Percentiles rank a stretch among this genome's conserved stretches.
Conservation (phyloP, 306 rosid species). For the Vigna radiata region DNA sequence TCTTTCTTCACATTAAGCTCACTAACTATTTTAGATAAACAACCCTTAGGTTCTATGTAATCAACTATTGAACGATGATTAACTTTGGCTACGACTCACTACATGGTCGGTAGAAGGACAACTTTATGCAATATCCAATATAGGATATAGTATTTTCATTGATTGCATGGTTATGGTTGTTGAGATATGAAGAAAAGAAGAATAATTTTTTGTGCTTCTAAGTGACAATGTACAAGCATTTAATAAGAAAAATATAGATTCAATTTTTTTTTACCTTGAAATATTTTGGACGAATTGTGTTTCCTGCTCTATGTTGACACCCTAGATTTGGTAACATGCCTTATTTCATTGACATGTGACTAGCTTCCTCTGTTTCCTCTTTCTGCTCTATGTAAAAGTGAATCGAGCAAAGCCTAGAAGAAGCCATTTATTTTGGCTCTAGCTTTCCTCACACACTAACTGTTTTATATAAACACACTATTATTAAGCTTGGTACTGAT, state of each 20-base stretch:
- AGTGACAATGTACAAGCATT: neutral
- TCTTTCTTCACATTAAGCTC: no score
- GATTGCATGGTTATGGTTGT: constrained; percentile 39
- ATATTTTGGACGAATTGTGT: neutral
- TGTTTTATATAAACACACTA: no score
- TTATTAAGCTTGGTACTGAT: no score
- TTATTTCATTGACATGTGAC: constrained; percentile 32
- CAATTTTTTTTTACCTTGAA: constrained; percentile 7
- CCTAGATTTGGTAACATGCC: constrained; percentile 6
- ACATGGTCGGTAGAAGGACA: no score
- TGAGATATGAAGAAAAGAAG: constrained; percentile 16
- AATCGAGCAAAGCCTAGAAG: neutral
- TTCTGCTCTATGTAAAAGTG: neutral
- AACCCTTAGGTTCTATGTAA: constrained; percentile 3
- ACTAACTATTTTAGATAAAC: no score
- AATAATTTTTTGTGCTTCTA: constrained; percentile 24
- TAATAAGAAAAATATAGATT: neutral
- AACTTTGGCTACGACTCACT: no score
- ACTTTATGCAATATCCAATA: no score
- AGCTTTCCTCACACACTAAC: neutral
- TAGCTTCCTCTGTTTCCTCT: constrained; percentile 2
- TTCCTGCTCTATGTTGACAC: neutral
- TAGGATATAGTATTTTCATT: neutral
- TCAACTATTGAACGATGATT: no score
- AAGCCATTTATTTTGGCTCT: constrained; percentile 8